phyloP scores from a whole-genome alignment of 257 asterid genomes.

The Oldenlandia corymbosa region DNA sequence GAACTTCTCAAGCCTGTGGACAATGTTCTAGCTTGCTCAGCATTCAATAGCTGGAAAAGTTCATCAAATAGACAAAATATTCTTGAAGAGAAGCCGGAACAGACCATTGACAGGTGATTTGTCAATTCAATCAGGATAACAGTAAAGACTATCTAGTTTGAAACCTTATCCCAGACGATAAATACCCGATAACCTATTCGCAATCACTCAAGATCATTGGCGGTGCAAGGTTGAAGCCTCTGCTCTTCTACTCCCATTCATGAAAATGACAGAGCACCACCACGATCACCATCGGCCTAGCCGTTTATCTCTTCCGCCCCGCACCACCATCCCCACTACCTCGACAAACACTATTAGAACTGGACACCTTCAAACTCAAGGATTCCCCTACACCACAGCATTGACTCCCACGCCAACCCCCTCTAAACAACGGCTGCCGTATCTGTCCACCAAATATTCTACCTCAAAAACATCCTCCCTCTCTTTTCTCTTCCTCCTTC shows the following conservation, averaged over 20 bases:
- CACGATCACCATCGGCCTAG: conserved; percentile 68
- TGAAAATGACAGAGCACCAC: conserved; percentile 49
- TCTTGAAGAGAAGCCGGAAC: neutral
- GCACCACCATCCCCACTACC: conserved; percentile 28
- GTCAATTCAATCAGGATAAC: no score
- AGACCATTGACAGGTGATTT: neutral
- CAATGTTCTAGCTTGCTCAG: no score
- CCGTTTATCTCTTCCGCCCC: conserved; percentile 63
- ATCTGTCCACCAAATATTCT: conserved; percentile 26
- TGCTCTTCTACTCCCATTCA: neutral
- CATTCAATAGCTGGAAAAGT: no score
- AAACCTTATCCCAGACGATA: neutral
- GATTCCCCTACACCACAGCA: conserved; percentile 43
- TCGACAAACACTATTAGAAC: conserved; percentile 34
- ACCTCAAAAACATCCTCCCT: conserved; percentile 24
- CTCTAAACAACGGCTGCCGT: conserved; percentile 59
- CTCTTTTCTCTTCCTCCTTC: conserved; percentile 55
- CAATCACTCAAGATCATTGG: neutral
- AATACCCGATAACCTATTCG: neutral
- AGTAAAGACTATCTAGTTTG: neutral
- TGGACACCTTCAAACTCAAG: conserved; percentile 31
- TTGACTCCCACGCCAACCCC: conserved; percentile 82
- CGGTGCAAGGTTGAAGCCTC: neutral
- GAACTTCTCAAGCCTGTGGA: no score
- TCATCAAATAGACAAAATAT: no score